Percentiles rank a stretch among this genome's conserved stretches.
phyloP scores from a whole-genome alignment of 73 alveolate species.

The Paramecium sonneborni region DNA sequence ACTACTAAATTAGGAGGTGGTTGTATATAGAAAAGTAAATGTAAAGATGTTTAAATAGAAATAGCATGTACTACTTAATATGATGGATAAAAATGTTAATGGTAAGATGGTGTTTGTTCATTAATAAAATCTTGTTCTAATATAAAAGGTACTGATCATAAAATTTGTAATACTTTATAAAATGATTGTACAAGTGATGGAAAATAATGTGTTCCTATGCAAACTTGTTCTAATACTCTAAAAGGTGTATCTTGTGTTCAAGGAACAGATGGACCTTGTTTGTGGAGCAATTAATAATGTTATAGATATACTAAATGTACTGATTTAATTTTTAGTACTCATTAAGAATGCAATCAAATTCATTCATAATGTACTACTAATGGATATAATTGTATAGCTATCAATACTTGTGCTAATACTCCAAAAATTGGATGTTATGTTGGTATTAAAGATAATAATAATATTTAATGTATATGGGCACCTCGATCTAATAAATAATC shows the following conservation, averaged over 20 bases:
- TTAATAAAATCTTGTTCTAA: not conserved
- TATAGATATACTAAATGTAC: not conserved
- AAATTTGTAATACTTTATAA: not conserved
- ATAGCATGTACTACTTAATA: not conserved
- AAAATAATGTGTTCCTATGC: not conserved
- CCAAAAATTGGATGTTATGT: not conserved
- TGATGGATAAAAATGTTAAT: not conserved
- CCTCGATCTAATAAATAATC: not conserved
- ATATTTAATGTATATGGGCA: not conserved
- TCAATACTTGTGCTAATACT: not conserved
- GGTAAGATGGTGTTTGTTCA: not conserved
- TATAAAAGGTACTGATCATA: not conserved
- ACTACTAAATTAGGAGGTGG: slow-evolving; percentile 39
- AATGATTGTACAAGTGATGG: not conserved
- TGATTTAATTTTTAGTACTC: not conserved
- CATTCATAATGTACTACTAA: not conserved
- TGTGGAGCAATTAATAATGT: not conserved
- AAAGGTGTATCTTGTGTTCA: not conserved
- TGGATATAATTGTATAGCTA: not conserved
- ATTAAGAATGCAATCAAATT: not conserved
- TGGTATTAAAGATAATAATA: not conserved
- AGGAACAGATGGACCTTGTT: slow-evolving; percentile 31
- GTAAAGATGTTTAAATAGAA: not conserved
- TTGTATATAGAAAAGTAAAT: not conserved
- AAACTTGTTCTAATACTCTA: not conserved